Conservation (phyloP, 2,329 filamentous ascomycete genomes). For the Calonectria fujianensis region DNA sequence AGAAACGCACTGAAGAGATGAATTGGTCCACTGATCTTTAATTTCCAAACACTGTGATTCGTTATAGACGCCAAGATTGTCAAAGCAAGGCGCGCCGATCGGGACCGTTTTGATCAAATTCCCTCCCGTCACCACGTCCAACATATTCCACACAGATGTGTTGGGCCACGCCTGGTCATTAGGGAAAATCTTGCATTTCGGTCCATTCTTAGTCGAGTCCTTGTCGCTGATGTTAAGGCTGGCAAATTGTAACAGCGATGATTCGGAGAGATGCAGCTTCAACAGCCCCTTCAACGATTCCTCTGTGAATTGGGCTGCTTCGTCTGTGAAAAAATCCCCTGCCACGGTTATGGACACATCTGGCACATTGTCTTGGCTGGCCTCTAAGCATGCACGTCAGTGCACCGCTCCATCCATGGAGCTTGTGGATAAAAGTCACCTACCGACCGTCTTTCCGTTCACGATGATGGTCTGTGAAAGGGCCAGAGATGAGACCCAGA, state of each 20-base stretch:
- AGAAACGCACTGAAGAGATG: not conserved
- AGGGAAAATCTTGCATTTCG: constrained; percentile 3
- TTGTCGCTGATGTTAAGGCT: not conserved
- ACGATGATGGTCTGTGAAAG: not conserved
- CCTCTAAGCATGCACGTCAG: not conserved
- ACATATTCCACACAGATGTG: not conserved
- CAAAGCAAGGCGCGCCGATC: constrained; percentile 5
- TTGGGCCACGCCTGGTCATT: not conserved
- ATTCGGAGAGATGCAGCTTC: not conserved
- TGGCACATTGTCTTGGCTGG: not conserved
- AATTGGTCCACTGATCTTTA: constrained; percentile 16
- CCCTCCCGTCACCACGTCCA: not conserved
- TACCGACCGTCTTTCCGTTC: constrained; percentile 3
- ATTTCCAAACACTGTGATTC: not conserved
- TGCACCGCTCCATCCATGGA: not conserved
- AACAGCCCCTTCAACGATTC: not conserved
- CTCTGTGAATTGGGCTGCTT: constrained; percentile 1
- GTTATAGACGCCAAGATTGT: constrained; percentile 6
- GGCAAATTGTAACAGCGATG: not conserved
- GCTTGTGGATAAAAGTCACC: not conserved
- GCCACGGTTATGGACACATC: not conserved
- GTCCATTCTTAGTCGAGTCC: not conserved
- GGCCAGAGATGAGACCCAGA: not conserved
- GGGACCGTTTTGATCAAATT: constrained; percentile 13
- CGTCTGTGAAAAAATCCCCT: not conserved